These are phyloP conservation scores for Scheffersomyces illinoinensis DNA, from an alignment of 1,139 yeast species.

Conservation along the genomic window DNA sequence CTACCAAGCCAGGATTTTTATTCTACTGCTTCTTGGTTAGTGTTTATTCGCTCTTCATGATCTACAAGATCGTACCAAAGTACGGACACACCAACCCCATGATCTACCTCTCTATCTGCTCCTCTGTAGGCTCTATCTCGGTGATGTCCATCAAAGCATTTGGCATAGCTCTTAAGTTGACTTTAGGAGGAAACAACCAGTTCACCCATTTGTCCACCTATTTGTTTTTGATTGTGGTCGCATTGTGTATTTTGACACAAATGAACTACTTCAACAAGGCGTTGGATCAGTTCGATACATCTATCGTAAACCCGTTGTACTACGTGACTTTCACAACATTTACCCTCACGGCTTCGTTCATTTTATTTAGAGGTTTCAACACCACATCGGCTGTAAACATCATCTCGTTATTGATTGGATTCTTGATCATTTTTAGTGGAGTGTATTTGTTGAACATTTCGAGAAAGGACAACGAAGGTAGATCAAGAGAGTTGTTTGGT, in stretches of 20 bases:
- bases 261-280: constrained; percentile 96
- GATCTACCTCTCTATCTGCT: constrained; percentile 87
- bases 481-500: constrained; percentile 59
- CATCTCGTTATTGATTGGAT: constrained; percentile 84
- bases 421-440: constrained; percentile 83
- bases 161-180: constrained; percentile 87
- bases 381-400: constrained; percentile 80
- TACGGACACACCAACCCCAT: constrained; percentile 84
- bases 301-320: constrained; percentile 87
- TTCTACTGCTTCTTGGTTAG: constrained; percentile 64
- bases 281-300: constrained; percentile 88
- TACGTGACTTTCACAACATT: constrained; percentile 92
- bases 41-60: constrained; percentile 73
- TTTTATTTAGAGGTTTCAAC: constrained; percentile 84
- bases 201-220: constrained; percentile 84
- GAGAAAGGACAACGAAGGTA: constrained; percentile 62
- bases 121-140: constrained; percentile 86
- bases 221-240: constrained; percentile 76
- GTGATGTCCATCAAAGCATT: constrained; percentile 93
- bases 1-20: constrained; percentile 78
- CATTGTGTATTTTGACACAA: constrained; percentile 80
- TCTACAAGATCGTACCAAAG: constrained; percentile 77
- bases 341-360: constrained; percentile 82
- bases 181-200: constrained; percentile 87
- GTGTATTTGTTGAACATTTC: constrained; percentile 82